Base-by-base conservation (phyloP, 2,329 filamentous ascomycete species). In the Metarhizium robertsii region DNA sequence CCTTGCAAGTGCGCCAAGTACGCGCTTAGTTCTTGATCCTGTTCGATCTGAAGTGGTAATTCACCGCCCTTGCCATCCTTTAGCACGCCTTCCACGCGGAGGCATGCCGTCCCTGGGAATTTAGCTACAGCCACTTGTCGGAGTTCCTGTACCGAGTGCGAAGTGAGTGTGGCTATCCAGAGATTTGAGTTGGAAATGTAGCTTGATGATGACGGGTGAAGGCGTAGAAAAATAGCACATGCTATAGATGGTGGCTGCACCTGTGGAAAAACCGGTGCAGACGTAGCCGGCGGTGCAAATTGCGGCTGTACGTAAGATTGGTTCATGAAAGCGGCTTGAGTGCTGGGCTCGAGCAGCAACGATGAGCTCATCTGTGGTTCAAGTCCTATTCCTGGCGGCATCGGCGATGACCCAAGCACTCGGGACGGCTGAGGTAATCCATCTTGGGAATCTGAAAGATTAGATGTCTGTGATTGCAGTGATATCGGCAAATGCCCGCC, bases 21-120 rank as follows among this genome's bases (percentile, higher is more conserved):
- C 0, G 85, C 85, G 57, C 79, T 79, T 59, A 94, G 67, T 70
- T 92, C 87, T 59, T 83, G 80, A 62, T 92, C 86, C 45, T 84
- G 78, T 54, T 85, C 84, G 61, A 92, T 85, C 55, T 77, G 72
- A 63, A 88, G 79, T 16, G 74, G 74, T 48, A 87, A 74, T 64
- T 89, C 86, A 52, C 76, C 76, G 5, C 80, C 83, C 59, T 76
- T 76, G 14, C 72, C 75, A 62, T 82, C 77, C 63, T 79, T 81
- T 52, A 89, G 75, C 30, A 89, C 70, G 2, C 87, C 88, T 62
- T 90, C 83, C 16, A 91, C 76, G 32, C 78, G 78, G 38, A 78
- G 71, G 52, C 86, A 81, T 14, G 78, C 64, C 0, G 79, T 78
- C 6, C 81, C 81, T 0, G 83, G 81, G 57, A 84, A 83, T 64